phyloP scores from a whole-genome alignment of 257 asterid genomes.

The Solanum chiquidenum region DNA sequence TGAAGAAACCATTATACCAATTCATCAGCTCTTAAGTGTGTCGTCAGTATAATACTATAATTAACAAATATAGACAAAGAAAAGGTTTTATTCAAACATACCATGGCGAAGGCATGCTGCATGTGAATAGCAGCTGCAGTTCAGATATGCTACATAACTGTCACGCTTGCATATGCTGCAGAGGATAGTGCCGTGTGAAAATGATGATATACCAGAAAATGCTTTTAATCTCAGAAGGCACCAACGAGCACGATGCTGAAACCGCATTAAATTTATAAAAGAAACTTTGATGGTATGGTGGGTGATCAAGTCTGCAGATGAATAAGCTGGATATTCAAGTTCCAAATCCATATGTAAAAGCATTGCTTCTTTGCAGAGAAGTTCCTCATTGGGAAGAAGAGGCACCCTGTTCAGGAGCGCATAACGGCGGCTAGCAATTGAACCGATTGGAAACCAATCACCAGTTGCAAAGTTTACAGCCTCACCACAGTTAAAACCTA shows the following conservation, averaged over 20 bases:
- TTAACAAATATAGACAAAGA: neutral
- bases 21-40: neutral
- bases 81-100: conserved; percentile 12
- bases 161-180: conserved; percentile 90
- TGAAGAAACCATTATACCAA: conserved; percentile 6
- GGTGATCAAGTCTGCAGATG: conserved; percentile 35
- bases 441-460: conserved; percentile 93
- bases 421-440: conserved; percentile 86
- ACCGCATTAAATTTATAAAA: conserved; percentile 67
- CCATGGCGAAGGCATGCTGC: conserved; percentile 93
- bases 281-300: conserved; percentile 50
- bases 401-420: conserved; percentile 80
- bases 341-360: conserved; percentile 29
- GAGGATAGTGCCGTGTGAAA: conserved; percentile 76
- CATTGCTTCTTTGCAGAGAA: conserved; percentile 94
- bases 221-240: conserved; percentile 46
- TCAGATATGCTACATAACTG: conserved; percentile 73
- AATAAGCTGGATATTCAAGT: conserved; percentile 29
- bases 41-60: neutral
- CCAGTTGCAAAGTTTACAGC: conserved; percentile 96
- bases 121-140: conserved; percentile 68
- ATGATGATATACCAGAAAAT: conserved; percentile 32
- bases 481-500: conserved; percentile 98
- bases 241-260: conserved; percentile 86
- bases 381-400: conserved; percentile 93